Conservation (phyloP, 768 basidiomycete genomes). For the Exidia glandulosa region DNA sequence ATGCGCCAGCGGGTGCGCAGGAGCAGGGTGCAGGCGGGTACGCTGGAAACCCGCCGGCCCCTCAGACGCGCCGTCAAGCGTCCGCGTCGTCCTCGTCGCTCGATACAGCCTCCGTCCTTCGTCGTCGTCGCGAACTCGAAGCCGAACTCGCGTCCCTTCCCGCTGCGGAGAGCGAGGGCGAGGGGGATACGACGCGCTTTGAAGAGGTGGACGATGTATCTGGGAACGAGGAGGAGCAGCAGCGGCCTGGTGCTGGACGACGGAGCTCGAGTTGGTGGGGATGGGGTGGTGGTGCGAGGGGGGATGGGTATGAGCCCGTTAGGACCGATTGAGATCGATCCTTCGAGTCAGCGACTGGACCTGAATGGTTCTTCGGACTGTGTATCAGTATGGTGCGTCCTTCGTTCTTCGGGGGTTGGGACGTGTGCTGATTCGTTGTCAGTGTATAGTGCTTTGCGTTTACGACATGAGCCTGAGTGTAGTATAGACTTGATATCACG, state of each 20-base stretch:
- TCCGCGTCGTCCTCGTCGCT: background rate
- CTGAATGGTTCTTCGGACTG: too few relatives aligned
- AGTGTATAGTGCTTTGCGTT: too few relatives aligned
- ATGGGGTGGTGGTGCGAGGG: background rate
- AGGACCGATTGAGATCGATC: background rate
- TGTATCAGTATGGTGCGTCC: background rate
- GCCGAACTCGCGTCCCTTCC: conserved; percentile 45
- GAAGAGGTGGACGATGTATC: background rate
- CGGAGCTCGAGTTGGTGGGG: background rate
- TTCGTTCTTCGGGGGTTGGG: too few relatives aligned
- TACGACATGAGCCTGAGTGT: too few relatives aligned
- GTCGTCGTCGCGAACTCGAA: conserved; percentile 41
- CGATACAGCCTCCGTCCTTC: conserved; percentile 24
- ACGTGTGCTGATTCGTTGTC: too few relatives aligned
- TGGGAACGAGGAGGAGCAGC: background rate
- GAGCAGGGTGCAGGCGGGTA: background rate
- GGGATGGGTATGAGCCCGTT: background rate
- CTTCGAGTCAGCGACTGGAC: too few relatives aligned
- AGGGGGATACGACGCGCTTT: background rate
- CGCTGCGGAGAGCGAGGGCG: background rate
- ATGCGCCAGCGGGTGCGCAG: background rate
- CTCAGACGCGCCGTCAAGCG: background rate
- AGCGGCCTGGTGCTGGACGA: background rate
- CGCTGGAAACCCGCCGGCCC: background rate
- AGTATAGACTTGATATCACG: too few relatives aligned